Evolutionary conservation across 2,329 filamentous ascomycete genomes (phyloP).

Genomic region (Ampelomyces quisqualis): DNA sequence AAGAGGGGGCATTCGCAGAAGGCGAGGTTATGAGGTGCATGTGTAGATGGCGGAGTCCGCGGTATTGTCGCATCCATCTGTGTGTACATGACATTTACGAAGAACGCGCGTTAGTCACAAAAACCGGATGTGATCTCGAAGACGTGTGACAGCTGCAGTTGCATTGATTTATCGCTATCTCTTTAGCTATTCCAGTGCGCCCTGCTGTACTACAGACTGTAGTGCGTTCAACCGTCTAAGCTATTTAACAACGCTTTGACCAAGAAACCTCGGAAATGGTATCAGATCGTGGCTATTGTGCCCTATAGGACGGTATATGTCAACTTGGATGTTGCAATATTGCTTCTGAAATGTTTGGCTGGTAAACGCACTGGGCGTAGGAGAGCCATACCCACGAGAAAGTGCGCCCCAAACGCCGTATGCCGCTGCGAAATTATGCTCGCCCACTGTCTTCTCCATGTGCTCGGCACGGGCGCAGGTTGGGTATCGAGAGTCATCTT

Average conservation of each 20-base stretch:
- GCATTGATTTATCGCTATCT: no score
- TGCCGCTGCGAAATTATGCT: not conserved
- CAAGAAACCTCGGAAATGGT: conserved; percentile 16
- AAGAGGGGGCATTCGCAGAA: conserved; percentile 40
- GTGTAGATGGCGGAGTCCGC: not conserved
- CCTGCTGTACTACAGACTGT: no score
- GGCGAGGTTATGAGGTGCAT: conserved; percentile 37
- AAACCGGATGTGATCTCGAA: no score
- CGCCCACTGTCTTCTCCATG: not conserved
- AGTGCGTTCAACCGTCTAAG: no score
- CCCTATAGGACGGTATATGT: conserved; percentile 23
- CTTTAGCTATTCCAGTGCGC: no score
- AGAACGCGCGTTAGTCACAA: no score
- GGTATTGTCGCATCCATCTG: no score
- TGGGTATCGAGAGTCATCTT: not conserved
- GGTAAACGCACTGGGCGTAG: conserved; percentile 1
- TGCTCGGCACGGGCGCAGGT: conserved; percentile 2
- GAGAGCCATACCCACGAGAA: conserved; percentile 23
- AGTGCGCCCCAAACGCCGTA: conserved; percentile 25
- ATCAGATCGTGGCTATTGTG: conserved; percentile 25
- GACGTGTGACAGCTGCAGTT: no score
- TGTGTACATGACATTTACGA: no score
- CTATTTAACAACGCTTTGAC: not conserved
- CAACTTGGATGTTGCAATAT: conserved; percentile 18
- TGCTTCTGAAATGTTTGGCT: conserved; percentile 6